Percentiles rank a stretch among this genome's conserved stretches.
These are phyloP conservation scores for Ophiostoma pallidulum DNA, from an alignment of 2,329 filamentous ascomycete genomes.

Conservation along the genomic window DNA sequence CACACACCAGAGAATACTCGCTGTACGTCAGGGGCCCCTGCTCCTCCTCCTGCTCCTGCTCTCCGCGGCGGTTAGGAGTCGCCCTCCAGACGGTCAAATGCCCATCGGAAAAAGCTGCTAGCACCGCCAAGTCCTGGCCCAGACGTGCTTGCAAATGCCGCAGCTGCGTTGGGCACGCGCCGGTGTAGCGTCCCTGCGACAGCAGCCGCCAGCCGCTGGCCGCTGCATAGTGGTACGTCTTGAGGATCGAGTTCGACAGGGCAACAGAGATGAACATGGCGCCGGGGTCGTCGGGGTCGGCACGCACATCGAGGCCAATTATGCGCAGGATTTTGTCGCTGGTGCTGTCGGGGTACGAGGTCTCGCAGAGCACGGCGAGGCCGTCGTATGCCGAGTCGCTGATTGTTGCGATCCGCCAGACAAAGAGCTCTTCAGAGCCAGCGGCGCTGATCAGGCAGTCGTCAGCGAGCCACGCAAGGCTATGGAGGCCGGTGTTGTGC, in stretches of 20 bases:
- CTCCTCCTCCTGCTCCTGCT: constrained; percentile 6
- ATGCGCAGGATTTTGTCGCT: constrained; percentile 61
- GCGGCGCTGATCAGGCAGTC: constrained; percentile 74
- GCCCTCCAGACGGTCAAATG: constrained; percentile 53
- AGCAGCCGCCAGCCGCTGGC: constrained; percentile 35
- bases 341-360: constrained; percentile 40
- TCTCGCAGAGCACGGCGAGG: constrained; percentile 49
- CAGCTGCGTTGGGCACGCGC: constrained; percentile 65
- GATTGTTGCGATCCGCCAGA: constrained; percentile 60
- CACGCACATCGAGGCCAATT: constrained; percentile 31
- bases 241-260: constrained; percentile 76
- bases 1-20: constrained; percentile 16
- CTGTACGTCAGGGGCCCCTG: constrained; percentile 16
- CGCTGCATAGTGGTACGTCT: constrained; percentile 43
- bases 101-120: constrained; percentile 77
- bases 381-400: constrained; percentile 36
- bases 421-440: constrained; percentile 79
- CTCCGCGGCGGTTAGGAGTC: background rate
- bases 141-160: constrained; percentile 29
- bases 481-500: constrained; percentile 78
- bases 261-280: constrained; percentile 55
- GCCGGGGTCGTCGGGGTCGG: constrained; percentile 20
- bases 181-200: constrained; percentile 52
- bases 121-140: constrained; percentile 29
- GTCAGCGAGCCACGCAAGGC: constrained; percentile 61